Evolutionary conservation across 2,329 filamentous ascomycete species (phyloP).

Genomic region (Penicillium crustosum): DNA sequence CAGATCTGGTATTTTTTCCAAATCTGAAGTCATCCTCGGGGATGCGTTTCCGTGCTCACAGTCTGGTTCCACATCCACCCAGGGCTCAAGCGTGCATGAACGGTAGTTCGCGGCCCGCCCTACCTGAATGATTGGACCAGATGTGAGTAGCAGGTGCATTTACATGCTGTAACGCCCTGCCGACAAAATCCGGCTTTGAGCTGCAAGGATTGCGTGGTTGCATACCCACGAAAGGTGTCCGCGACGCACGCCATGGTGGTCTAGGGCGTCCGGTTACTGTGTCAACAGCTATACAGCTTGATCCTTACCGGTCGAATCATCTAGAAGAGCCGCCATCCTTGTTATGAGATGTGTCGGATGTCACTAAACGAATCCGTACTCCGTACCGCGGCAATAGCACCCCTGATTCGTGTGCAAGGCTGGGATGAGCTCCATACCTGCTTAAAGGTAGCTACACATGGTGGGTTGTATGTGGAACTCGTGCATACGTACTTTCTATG

Average conservation of each 20-base stretch:
- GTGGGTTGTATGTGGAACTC: neutral
- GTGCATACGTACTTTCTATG: neutral
- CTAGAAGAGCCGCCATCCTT: neutral
- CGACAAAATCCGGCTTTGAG: neutral
- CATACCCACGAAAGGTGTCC: neutral
- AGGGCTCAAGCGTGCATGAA: slow-evolving; percentile 23
- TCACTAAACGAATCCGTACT: neutral
- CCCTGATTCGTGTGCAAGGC: neutral
- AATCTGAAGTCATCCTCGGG: neutral
- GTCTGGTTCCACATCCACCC: neutral
- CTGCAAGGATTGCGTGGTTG: slow-evolving; percentile 6
- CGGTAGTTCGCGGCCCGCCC: slow-evolving; percentile 16
- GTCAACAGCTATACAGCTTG: slow-evolving; percentile 2
- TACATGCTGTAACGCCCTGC: slow-evolving; percentile 1
- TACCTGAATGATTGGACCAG: neutral
- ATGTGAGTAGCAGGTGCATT: neutral
- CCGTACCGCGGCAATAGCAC: neutral
- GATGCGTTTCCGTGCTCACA: neutral
- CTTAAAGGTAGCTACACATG: slow-evolving; percentile 1
- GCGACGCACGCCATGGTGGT: neutral
- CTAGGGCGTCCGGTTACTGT: neutral
- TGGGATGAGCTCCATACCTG: neutral
- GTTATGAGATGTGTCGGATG: slow-evolving; percentile 1
- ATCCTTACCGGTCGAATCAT: slow-evolving; percentile 3
- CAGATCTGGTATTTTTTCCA: neutral